These are phyloP conservation scores for Trichocomaceae sp. DNA, from an alignment of 2,329 filamentous ascomycete species.

Conservation along the genomic window DNA sequence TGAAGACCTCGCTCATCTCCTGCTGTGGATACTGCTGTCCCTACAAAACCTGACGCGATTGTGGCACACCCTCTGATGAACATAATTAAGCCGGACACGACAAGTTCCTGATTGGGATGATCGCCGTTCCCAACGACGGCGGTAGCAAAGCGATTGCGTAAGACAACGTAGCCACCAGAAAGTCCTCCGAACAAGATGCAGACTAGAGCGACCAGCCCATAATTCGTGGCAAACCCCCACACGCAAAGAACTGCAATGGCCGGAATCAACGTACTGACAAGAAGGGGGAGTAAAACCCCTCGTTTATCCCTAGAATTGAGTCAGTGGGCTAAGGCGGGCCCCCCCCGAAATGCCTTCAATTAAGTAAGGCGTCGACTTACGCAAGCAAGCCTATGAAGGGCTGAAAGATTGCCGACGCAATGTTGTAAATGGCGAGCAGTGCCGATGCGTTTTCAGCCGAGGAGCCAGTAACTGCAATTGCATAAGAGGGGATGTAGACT, in stretches of 20 bases:
- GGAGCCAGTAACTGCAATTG: background rate
- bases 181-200: background rate
- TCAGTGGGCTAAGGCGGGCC: background rate
- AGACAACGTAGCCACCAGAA: background rate
- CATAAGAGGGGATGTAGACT: constrained; percentile 28
- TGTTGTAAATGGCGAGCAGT: background rate
- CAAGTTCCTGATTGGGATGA: background rate
- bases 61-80: background rate
- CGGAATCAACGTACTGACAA: background rate
- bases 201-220: background rate
- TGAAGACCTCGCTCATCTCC: background rate
- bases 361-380: background rate
- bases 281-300: background rate
- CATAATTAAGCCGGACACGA: background rate
- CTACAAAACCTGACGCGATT: background rate
- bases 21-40: background rate
- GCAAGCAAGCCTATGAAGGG: background rate
- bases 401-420: background rate
- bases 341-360: background rate
- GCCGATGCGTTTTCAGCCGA: background rate
- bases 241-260: background rate
- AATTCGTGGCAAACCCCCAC: background rate
- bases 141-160: background rate
- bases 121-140: background rate
- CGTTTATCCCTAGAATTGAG: background rate